Percentiles rank a stretch among this genome's conserved stretches.
Evolutionary conservation across 148 eudicot species (phyloP).

Genomic region (Amaranthus palmeri): DNA sequence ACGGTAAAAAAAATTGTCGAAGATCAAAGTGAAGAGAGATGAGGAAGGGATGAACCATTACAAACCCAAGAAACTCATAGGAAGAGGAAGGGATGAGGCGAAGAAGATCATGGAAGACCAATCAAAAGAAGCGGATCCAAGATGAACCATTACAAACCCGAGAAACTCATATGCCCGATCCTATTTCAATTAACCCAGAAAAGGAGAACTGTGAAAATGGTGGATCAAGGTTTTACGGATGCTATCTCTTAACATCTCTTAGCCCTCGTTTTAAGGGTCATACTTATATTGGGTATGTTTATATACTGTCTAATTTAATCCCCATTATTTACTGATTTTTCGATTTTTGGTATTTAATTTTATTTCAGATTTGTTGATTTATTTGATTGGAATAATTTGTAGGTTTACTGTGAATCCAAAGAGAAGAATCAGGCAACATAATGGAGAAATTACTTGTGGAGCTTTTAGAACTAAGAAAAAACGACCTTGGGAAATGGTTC

Average conservation of each 20-base stretch:
- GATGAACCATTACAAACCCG: background rate
- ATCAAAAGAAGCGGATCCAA: background rate
- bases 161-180: background rate
- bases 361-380: background rate
- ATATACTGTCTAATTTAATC: background rate
- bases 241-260: constrained; percentile 74
- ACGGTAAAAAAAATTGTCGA: background rate
- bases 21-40: background rate
- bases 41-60: background rate
- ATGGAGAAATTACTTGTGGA: constrained; percentile 77
- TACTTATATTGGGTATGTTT: constrained; percentile 73
- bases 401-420: constrained; percentile 88
- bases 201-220: background rate
- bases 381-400: background rate
- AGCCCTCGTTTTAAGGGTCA: constrained; percentile 86
- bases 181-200: background rate
- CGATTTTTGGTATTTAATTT: background rate
- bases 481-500: constrained; percentile 95
- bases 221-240: constrained; percentile 39
- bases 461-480: constrained; percentile 66
- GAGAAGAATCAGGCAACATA: constrained; percentile 82
- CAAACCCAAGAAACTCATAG: background rate
- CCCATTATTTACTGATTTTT: background rate
- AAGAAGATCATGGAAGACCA: constrained; percentile 19
- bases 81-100: constrained; percentile 23